A percentile compares a stretch with the other conserved stretches of the same genome.
Conservation (phyloP, 768 basidiomycete species). For the Tricholoma flavovirens region DNA sequence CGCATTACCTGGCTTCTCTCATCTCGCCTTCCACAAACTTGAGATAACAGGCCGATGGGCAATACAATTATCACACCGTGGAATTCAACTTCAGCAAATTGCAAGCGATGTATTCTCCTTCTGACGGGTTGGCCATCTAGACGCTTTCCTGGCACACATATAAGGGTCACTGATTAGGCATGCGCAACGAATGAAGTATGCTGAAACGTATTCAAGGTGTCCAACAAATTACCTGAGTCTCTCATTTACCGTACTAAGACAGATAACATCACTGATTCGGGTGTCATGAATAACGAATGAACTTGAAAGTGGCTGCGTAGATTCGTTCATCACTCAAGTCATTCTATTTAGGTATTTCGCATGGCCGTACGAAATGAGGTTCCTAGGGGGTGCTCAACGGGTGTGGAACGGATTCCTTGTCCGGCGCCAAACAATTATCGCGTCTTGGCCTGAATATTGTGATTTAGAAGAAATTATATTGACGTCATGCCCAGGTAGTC, state of each 20-base stretch:
- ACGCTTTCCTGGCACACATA: too few species aligned
- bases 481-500: too few species aligned
- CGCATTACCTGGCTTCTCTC: slow-evolving; percentile 7
- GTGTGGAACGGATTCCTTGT: slow-evolving; percentile 32
- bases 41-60: not conserved
- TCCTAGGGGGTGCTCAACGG: slow-evolving; percentile 23
- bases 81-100: too few species aligned
- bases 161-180: too few species aligned
- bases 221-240: slow-evolving; percentile 26
- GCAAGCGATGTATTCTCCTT: too few species aligned
- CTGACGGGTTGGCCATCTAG: too few species aligned
- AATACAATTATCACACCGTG: too few species aligned
- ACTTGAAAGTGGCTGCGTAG: slow-evolving; percentile 17
- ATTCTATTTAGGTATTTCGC: slow-evolving; percentile 27
- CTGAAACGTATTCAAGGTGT: too few species aligned
- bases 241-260: slow-evolving; percentile 24
- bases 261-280: slow-evolving; percentile 15
- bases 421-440: slow-evolving; percentile 22
- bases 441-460: slow-evolving; percentile 23
- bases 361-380: slow-evolving; percentile 29
- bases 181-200: slow-evolving; percentile 19
- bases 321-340: slow-evolving; percentile 22
- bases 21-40: too few species aligned
- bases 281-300: slow-evolving; percentile 7
- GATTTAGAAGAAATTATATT: too few species aligned